Conservation (phyloP, 2,329 filamentous ascomycete species). For the Talaromyces sp. region DNA sequence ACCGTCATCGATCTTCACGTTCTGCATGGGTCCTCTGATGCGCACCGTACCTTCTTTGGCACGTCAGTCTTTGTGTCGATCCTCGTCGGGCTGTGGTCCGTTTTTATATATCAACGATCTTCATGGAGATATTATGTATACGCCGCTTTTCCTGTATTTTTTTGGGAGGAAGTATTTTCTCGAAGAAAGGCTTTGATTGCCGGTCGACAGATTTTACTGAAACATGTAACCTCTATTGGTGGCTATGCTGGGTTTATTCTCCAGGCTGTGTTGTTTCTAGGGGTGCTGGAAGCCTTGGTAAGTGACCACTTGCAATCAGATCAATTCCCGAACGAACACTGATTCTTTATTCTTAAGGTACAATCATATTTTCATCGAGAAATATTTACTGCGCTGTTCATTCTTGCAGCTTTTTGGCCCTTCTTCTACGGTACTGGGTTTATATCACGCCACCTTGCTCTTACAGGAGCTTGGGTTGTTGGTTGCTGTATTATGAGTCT, state of each 20-base stretch:
- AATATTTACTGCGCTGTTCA: slow-evolving; percentile 74
- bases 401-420: slow-evolving; percentile 75
- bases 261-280: slow-evolving; percentile 64
- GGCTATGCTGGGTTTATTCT: slow-evolving; percentile 57
- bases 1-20: slow-evolving; percentile 87
- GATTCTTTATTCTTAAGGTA: slow-evolving; percentile 50
- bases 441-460: slow-evolving; percentile 57
- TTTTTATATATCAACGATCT: slow-evolving; percentile 73
- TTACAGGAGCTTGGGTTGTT: slow-evolving; percentile 66
- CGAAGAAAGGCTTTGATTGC: slow-evolving; percentile 63
- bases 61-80: slow-evolving; percentile 67
- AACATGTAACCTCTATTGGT: slow-evolving; percentile 58
- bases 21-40: slow-evolving; percentile 62
- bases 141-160: slow-evolving; percentile 83
- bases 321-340: slow-evolving; percentile 5
- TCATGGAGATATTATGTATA: slow-evolving; percentile 85
- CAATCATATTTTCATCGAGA: slow-evolving; percentile 88
- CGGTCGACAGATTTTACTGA: slow-evolving; percentile 64
- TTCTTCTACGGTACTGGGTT: slow-evolving; percentile 67
- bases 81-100: slow-evolving; percentile 69
- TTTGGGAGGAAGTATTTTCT: slow-evolving; percentile 94
- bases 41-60: slow-evolving; percentile 57
- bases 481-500: slow-evolving; percentile 79
- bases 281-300: slow-evolving; percentile 72
- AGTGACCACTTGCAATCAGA: slow-evolving; percentile 26